These are phyloP conservation scores for Dissophora globulifera DNA, from an alignment of 192 early-diverging fungal species.

Conservation along the genomic window DNA sequence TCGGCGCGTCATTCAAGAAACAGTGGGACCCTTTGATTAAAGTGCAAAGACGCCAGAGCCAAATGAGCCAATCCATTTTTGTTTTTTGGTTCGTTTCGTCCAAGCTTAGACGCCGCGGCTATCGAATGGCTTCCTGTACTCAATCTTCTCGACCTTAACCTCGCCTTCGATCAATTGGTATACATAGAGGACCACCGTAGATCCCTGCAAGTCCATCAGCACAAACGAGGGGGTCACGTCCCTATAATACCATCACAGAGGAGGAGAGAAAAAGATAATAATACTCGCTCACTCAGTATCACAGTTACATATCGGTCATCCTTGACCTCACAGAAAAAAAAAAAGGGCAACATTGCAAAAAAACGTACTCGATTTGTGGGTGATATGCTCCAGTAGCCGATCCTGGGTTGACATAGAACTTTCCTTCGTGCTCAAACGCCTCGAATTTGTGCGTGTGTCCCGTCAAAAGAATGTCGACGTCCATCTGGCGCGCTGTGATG, in stretches of 20 bases:
- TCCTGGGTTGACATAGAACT: conserved; percentile 97
- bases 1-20: too few relatives aligned
- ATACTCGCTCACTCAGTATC: too few relatives aligned
- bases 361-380: conserved; percentile 50
- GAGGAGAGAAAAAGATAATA: too few relatives aligned
- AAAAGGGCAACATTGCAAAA: background rate
- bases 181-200: conserved; percentile 84
- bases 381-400: conserved; percentile 90
- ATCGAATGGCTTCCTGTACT: conserved; percentile 75
- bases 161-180: conserved; percentile 93
- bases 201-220: conserved; percentile 90
- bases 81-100: too few relatives aligned
- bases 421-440: conserved; percentile 90
- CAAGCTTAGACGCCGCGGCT: conserved; percentile 32
- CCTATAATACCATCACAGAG: conserved; percentile 36
- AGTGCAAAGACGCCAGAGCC: too few relatives aligned
- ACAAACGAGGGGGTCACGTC: conserved; percentile 92
- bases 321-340: too few relatives aligned
- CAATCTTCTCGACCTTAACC: conserved; percentile 93
- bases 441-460: conserved; percentile 93
- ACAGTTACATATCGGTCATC: too few relatives aligned
- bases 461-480: conserved; percentile 89
- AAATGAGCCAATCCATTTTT: too few relatives aligned
- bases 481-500: conserved; percentile 86
- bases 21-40: too few relatives aligned